Conservation (phyloP, 1,284 basidiomycete species). For the Cutaneotrichosporon sp. region DNA sequence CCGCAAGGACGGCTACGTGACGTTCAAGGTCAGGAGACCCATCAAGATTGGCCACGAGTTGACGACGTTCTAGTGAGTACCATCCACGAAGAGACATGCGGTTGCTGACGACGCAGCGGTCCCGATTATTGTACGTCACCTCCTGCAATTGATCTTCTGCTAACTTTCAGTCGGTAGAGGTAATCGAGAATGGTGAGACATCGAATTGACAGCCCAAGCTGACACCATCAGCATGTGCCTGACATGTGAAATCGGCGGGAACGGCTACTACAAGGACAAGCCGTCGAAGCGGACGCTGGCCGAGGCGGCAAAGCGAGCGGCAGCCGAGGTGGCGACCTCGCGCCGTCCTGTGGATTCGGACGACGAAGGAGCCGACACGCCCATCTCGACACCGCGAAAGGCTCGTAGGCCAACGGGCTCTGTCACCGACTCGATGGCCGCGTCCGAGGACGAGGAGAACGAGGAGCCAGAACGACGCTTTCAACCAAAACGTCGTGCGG, state of each 20-base stretch:
- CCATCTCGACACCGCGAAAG: conserved; percentile 16
- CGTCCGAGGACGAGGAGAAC: conserved; percentile 24
- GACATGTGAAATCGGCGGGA: conserved; percentile 36
- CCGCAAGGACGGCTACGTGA: conserved; percentile 43
- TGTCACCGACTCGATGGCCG: background rate
- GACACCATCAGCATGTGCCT: conserved; percentile 39
- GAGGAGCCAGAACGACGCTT: conserved; percentile 21
- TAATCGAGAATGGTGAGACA: conserved; percentile 45
- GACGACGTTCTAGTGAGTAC: conserved; percentile 50
- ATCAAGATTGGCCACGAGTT: conserved; percentile 51
- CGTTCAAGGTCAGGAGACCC: conserved; percentile 41
- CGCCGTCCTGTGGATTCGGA: conserved; percentile 7
- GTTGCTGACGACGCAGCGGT: conserved; percentile 28
- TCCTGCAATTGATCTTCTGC: background rate
- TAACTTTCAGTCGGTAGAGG: conserved; percentile 36
- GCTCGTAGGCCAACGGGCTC: background rate
- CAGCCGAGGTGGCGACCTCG: background rate
- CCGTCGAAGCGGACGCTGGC: background rate
- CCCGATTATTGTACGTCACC: conserved; percentile 42
- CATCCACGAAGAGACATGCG: background rate
- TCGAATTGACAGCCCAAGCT: conserved; percentile 3
- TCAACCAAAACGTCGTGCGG: conserved; percentile 28
- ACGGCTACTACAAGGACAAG: conserved; percentile 14
- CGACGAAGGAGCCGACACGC: conserved; percentile 10
- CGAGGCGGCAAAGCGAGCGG: conserved; percentile 1